Conservation (phyloP, 345 rosid species). For the Nasturtium officinale region DNA sequence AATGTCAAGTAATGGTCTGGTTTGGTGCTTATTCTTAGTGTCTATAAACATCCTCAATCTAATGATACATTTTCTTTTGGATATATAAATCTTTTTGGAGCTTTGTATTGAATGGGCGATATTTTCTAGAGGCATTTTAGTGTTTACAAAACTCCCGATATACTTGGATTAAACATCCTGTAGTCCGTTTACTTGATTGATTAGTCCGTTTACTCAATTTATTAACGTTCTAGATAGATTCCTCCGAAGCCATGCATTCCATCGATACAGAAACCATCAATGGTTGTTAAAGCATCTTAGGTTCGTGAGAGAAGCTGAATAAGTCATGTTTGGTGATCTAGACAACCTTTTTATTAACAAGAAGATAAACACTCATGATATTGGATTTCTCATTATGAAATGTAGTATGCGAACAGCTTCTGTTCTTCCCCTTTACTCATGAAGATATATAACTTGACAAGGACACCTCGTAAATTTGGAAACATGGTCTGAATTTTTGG, state of each 20-base stretch:
- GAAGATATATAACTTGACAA: not conserved
- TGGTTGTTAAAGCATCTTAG: not conserved
- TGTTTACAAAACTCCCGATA: not conserved
- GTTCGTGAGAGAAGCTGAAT: not conserved
- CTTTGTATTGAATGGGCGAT: not conserved
- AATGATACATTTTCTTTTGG: not conserved
- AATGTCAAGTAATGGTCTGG: slow-evolving; percentile 11
- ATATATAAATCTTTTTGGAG: not conserved
- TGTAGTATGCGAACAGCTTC: no score
- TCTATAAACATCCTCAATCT: slow-evolving; percentile 31
- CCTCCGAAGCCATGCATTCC: not conserved
- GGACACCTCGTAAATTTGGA: not conserved
- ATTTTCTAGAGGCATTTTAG: not conserved
- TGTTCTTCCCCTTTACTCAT: no score
- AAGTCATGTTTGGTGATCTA: no score
- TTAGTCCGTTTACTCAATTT: not conserved
- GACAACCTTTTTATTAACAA: no score
- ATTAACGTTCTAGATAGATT: not conserved
- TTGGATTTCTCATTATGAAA: no score
- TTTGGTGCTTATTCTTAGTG: slow-evolving; percentile 33
- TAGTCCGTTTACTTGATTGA: no score
- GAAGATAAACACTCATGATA: no score
- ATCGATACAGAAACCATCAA: not conserved
- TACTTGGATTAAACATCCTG: not conserved
- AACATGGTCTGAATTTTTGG: not conserved